Evolutionary conservation across 768 basidiomycete species (phyloP), one percentile per base, ranked within the genome.

Genomic region (Suillus clintonianus): DNA sequence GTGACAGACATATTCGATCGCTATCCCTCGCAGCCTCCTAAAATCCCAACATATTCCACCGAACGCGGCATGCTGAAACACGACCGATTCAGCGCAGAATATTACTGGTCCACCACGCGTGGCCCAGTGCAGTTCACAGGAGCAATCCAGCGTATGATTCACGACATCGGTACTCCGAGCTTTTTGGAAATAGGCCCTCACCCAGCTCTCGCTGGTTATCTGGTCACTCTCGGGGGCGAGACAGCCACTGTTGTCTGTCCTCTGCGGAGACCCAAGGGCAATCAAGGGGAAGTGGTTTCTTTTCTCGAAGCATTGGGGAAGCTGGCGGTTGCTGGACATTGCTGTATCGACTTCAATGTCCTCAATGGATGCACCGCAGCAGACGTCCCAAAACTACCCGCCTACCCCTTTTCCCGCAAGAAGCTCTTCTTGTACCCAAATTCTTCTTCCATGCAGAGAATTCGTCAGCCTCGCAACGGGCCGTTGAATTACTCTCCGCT

Each of bases 61-160:
- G 59, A 70, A 10, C 77, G 77, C 14, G 80, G 78, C 0, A 43
- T 64, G 0, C 47, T 65, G 3, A 70, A 69, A 14, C 27, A 19
- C 4, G 61, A 63, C 0, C 6, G 57, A 1, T 80, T 78, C 62
- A 71, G 71, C 15, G 67, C 74, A 0, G 72, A 79, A 10, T 83
- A 83, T 65, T 76, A 78, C 51, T 83, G 83, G 83, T 39, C 70
- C 51, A 79, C 77, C 62, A 70, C 75, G 11, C 73, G 79, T 8
- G 61, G 66, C 3, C 77, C 79, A 7, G 82, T 83, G 2, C 67
- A 64, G 11, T 84, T 84, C 67, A 66, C 68, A 2, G 54, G 74
- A 9, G 74, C 79, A 1, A 69, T 81, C n/a, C 43, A 65, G 36
- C 45, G 65, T 5, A 67, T 81, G 11, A 55, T 81, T 43, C 59